Evolutionary conservation across 805 yeast species (phyloP).

Genomic region (Yarrowia divulgata): DNA sequence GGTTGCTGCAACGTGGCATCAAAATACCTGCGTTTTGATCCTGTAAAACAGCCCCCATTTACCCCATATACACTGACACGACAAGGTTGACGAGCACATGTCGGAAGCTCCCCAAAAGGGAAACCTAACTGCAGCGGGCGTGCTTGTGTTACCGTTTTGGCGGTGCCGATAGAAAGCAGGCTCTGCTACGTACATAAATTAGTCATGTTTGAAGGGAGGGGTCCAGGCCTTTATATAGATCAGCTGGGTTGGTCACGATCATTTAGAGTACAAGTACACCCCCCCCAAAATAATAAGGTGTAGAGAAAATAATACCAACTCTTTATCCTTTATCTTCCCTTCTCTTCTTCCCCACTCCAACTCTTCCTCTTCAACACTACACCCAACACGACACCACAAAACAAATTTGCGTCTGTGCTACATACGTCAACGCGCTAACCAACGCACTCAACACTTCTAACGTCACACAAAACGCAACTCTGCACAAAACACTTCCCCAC

Average conservation of each 20-base stretch:
- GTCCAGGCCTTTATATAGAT: slow-evolving; percentile 19
- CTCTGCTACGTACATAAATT: too few species aligned
- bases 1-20: too few species aligned
- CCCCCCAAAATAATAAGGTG: too few species aligned
- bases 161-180: slow-evolving; percentile 23
- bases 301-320: too few species aligned
- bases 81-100: slow-evolving; percentile 15
- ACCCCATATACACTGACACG: slow-evolving; percentile 11
- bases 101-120: slow-evolving; percentile 15
- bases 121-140: slow-evolving; percentile 15
- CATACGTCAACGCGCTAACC: background rate
- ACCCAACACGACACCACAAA: background rate
- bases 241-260: too few species aligned
- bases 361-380: background rate
- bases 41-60: too few species aligned
- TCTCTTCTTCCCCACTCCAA: background rate
- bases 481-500: background rate
- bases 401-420: slow-evolving; percentile 1
- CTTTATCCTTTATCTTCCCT: background rate
- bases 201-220: background rate
- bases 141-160: slow-evolving; percentile 22
- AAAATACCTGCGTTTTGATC: too few species aligned
- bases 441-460: background rate
- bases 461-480: background rate
- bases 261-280: too few species aligned